phyloP scores from a whole-genome alignment of 768 basidiomycete genomes.

The Pleurotus ostreatus region DNA sequence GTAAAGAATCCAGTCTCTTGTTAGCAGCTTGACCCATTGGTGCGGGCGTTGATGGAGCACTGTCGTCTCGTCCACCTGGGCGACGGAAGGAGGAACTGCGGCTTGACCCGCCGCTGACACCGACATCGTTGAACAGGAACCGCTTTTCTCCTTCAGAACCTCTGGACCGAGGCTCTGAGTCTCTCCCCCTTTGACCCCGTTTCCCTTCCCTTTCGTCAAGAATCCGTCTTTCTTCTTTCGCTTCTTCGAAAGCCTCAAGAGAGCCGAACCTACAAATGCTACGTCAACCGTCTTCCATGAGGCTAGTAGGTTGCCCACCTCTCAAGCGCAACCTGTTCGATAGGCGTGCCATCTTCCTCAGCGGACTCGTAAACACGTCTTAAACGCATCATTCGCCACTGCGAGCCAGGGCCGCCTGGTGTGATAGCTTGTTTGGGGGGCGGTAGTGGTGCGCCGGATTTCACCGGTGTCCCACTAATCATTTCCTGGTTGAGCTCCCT shows the following conservation, averaged over 20 bases:
- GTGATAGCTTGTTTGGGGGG: slow-evolving; percentile 45
- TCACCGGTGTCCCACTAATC: slow-evolving; percentile 35
- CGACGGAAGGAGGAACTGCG: slow-evolving; percentile 87
- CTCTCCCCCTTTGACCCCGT: slow-evolving; percentile 32
- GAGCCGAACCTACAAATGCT: slow-evolving; percentile 52
- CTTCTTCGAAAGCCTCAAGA: slow-evolving; percentile 83
- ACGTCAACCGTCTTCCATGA: background rate
- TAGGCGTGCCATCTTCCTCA: slow-evolving; percentile 69
- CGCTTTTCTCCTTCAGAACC: slow-evolving; percentile 43
- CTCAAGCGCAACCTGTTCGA: slow-evolving; percentile 83
- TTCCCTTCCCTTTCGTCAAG: slow-evolving; percentile 78
- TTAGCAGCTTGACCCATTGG: slow-evolving; percentile 32
- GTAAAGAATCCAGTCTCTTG: slow-evolving; percentile 56
- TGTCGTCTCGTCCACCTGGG: slow-evolving; percentile 61
- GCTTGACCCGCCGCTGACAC: slow-evolving; percentile 61
- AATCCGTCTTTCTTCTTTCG: slow-evolving; percentile 78
- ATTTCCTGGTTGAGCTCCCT: slow-evolving; percentile 62
- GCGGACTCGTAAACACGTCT: slow-evolving; percentile 86
- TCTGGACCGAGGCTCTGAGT: slow-evolving; percentile 28
- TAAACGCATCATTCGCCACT: slow-evolving; percentile 98
- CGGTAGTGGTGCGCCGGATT: slow-evolving; percentile 33
- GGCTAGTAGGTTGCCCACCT: slow-evolving; percentile 25
- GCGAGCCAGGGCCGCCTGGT: slow-evolving; percentile 89
- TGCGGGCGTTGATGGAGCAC: slow-evolving; percentile 49
- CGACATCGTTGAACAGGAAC: slow-evolving; percentile 67